Base-by-base conservation (phyloP, 2,329 filamentous ascomycete species). In the Didymella arachidicola region DNA sequence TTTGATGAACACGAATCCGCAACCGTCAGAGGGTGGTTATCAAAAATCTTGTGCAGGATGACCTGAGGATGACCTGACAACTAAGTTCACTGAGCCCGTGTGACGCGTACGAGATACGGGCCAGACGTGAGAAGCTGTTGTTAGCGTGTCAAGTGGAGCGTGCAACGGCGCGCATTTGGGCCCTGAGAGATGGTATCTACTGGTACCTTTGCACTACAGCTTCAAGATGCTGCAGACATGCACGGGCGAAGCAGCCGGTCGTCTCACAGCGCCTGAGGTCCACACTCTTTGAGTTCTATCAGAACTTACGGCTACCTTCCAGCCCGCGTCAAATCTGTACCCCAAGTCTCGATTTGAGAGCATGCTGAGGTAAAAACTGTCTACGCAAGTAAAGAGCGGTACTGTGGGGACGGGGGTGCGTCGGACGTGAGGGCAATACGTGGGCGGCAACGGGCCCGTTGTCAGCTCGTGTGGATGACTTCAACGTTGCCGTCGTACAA, bases 381-480 rank as follows among this genome's bases (percentile, higher is more conserved):
- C 25, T 30, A 45, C 49, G 49, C 49, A 58, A 45, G 56, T 45
- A 53, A 53, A 58, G 18, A 53, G 44, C 12, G 44, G 56, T 48
- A 49, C 49, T 38, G 45, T 53, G 50, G 56, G 19, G 45, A 39
- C 45, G 39, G 46, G 34, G 51, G 45, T 54, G 34, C 27, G 14
- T 50, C 41, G 46, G 56, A 50, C 39, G 22, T 19, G n/a, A 25
- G 22, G n/a, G 41, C 41, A 26, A 49, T 50, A 42, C 27, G n/a
- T 45, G 38, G 32, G 45, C 50, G 41, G 32, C 46, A 54, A 51
- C 50, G 50, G 50, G 16, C 34, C 39, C 46, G 46, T 59, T 54
- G 19, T 22, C 48, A 54, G 30, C 38, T 41, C 30, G 4, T 52
- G 22, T 41, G 41, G 26, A 43, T 29, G 22, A 19, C n/a, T 36